Percentiles rank a stretch among this genome's conserved stretches.
These are phyloP conservation scores for Neurospora sp. DNA, from an alignment of 2,329 filamentous ascomycete species.

Conservation along the genomic window DNA sequence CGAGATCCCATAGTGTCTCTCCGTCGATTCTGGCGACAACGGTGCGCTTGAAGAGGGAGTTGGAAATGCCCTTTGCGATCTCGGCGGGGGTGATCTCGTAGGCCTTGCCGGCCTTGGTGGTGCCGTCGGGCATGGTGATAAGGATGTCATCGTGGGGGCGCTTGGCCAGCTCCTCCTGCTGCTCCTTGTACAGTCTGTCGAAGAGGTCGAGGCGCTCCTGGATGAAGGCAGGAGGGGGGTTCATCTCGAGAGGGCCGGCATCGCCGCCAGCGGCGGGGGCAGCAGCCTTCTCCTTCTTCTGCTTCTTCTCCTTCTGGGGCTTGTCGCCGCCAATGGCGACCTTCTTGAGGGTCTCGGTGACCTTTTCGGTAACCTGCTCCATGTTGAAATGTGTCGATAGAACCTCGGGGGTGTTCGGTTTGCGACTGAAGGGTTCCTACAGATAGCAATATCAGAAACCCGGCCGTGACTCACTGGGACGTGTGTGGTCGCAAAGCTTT, in stretches of 20 bases:
- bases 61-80: constrained; percentile 71
- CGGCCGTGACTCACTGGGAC: constrained; percentile 16
- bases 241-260: constrained; percentile 36
- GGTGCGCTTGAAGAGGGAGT: constrained; percentile 73
- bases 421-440: neutral
- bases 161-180: constrained; percentile 63
- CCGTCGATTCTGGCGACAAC: constrained; percentile 81
- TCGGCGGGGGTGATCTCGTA: constrained; percentile 85
- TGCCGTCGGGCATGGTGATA: constrained; percentile 64
- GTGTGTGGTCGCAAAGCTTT: neutral
- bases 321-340: constrained; percentile 26
- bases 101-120: constrained; percentile 61
- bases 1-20: constrained; percentile 79
- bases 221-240: constrained; percentile 62
- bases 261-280: constrained; percentile 26
- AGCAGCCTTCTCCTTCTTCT: constrained; percentile 41
- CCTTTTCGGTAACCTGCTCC: constrained; percentile 11
- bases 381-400: neutral
- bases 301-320: constrained; percentile 28
- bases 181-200: constrained; percentile 75
- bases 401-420: neutral
- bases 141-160: constrained; percentile 66
- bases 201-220: constrained; percentile 78
- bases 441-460: constrained; percentile 4
- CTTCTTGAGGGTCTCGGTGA: constrained; percentile 21